Evolutionary conservation across 1,284 basidiomycete species (phyloP), one percentile per base, ranked within the genome.

Genomic region (Rhodotorula sp.): DNA sequence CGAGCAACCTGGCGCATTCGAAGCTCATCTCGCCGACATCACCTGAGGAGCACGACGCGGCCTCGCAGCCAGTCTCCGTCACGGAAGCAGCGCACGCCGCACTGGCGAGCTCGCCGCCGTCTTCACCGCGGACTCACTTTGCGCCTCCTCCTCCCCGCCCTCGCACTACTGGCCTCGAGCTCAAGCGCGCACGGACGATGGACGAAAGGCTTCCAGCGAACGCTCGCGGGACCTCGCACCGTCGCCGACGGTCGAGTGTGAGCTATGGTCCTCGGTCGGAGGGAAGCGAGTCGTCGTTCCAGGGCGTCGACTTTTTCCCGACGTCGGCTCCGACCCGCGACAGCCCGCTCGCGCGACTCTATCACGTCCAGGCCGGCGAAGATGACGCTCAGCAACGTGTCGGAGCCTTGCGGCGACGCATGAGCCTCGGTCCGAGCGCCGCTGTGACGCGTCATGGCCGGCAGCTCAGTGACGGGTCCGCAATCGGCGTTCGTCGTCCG

Each of bases 271-370:
- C 26, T 0, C 17, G 10, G 26, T 54, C 53, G 14, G 53, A 54
- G 4, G 53, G 26, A 17, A 54, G 53, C 53, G 53, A 55, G 18
- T 49, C 51, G n/a, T n/a, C n/a, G 37, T 57, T 24, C 26, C 14
- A 26, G 18, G 24, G 60, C 20, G 18, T 57, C 42, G 58, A 55
- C 44, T 44, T 64, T 20, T 49, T 71, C 20, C 67, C 70, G 30
- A 63, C 63, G 8, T 74, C 72, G 24, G 63, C 68, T 29, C 64
- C 71, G 33, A 48, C 45, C 22, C 60, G 61, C 20, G 70, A 72
- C 17, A 68, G 66, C n/a, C 75, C 75, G n/a, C 57, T 76, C 20
- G 62, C 68, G 20, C 49, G 71, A 26, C 33, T 74, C 48, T 74
- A 72, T 49, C 45, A 58, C 22, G 45, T 51, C 15, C 70, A 48